phyloP scores from a whole-genome alignment of 345 rosid species.

The Boechera stricta region DNA sequence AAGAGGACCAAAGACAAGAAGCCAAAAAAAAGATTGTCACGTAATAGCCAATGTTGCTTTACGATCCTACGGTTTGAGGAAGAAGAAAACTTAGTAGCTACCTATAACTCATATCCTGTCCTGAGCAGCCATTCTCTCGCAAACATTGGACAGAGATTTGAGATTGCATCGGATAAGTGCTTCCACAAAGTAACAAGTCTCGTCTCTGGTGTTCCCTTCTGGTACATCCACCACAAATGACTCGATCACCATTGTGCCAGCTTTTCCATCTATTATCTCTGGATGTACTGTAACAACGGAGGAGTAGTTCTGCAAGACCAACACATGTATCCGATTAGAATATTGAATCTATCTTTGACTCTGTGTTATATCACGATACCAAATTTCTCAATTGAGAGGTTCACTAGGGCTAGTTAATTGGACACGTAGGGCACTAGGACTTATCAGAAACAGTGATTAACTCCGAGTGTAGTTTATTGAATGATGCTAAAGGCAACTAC shows the following conservation, averaged over 20 bases:
- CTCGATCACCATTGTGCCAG: constrained; percentile 85
- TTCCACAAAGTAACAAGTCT: constrained; percentile 85
- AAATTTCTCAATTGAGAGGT: not conserved
- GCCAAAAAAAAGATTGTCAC: not conserved
- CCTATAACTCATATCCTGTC: constrained; percentile 44
- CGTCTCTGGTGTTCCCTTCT: constrained; percentile 85
- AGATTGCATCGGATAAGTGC: constrained; percentile 88
- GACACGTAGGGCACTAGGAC: no score
- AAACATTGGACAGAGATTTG: constrained; percentile 81
- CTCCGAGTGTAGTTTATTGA: not conserved
- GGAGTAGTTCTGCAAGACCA: constrained; percentile 75
- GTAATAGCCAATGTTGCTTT: constrained; percentile 9
- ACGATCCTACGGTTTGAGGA: constrained; percentile 11
- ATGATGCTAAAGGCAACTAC: not conserved
- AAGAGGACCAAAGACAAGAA: not conserved
- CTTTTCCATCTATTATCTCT: constrained; percentile 77
- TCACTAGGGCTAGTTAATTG: not conserved
- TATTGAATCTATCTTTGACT: not conserved
- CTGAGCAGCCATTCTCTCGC: constrained; percentile 85
- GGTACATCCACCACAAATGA: constrained; percentile 94
- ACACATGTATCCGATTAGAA: constrained; percentile 3
- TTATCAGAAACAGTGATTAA: no score
- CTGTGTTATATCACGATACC: not conserved
- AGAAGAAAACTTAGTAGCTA: constrained; percentile 32
- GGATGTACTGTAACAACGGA: constrained; percentile 89